phyloP scores from a whole-genome alignment of 2,329 filamentous ascomycete genomes.

The Akanthomyces lecanii region DNA sequence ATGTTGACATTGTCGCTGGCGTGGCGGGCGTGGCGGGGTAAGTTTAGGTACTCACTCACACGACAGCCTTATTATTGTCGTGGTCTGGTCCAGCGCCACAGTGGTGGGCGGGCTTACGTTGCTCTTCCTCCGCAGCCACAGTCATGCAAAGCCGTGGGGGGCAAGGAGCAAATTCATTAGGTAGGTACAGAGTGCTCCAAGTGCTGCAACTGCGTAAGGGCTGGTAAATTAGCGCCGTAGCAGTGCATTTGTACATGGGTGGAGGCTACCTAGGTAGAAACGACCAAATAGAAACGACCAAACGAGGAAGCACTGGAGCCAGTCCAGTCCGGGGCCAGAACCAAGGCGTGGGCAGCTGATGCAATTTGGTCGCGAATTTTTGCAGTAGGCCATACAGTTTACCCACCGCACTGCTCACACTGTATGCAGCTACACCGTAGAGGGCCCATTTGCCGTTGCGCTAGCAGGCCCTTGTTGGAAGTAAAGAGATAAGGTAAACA shows the following conservation, averaged over 20 bases:
- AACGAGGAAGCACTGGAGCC: background rate
- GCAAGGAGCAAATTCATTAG: too few relatives aligned
- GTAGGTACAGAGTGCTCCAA: too few relatives aligned
- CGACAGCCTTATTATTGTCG: slow-evolving; percentile 5
- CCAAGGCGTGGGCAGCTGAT: slow-evolving; percentile 3
- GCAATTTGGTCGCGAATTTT: background rate
- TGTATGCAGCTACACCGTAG: slow-evolving; percentile 16
- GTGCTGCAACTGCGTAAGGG: too few relatives aligned
- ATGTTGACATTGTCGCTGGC: background rate
- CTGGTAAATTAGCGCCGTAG: background rate
- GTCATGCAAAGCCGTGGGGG: too few relatives aligned
- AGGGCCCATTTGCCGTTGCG: slow-evolving; percentile 11
- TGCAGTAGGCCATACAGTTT: slow-evolving; percentile 5
- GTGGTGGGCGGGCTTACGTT: background rate
- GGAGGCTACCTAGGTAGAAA: background rate
- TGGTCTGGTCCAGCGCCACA: background rate
- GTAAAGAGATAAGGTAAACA: slow-evolving; percentile 11
- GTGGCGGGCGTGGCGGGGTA: background rate
- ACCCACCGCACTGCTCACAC: background rate
- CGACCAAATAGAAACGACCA: background rate
- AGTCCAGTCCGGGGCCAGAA: too few relatives aligned
- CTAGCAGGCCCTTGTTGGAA: slow-evolving; percentile 2
- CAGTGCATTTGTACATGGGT: background rate
- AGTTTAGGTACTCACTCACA: background rate
- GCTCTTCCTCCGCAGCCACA: background rate